phyloP scores from a whole-genome alignment of 345 rosid genomes.

The Carallia pectinifolia region DNA sequence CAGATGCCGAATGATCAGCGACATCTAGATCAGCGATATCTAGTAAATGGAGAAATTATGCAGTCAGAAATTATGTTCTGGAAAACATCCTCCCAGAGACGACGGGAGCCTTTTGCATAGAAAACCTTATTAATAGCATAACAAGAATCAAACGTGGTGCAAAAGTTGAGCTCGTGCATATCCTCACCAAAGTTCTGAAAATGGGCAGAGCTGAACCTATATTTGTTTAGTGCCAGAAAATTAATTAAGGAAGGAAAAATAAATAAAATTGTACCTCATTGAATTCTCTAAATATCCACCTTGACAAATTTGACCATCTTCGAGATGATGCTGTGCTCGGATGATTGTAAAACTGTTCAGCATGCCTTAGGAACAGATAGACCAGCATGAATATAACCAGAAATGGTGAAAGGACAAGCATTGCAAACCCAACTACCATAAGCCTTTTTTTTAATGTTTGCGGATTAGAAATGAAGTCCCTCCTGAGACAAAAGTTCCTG shows the following conservation, averaged over 20 bases:
- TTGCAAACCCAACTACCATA: slow-evolving; percentile 79
- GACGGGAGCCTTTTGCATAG: too few species aligned
- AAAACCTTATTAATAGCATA: neutral
- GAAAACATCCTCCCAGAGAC: neutral
- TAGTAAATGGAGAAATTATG: neutral
- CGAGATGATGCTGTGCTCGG: slow-evolving; percentile 96
- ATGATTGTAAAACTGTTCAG: slow-evolving; percentile 96
- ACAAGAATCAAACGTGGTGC: neutral
- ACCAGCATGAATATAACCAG: slow-evolving; percentile 96
- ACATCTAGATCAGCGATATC: neutral
- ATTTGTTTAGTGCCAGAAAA: neutral
- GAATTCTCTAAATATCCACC: slow-evolving; percentile 94
- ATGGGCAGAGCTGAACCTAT: slow-evolving; percentile 4
- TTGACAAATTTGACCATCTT: slow-evolving; percentile 98
- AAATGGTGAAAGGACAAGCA: slow-evolving; percentile 91
- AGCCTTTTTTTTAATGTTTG: slow-evolving; percentile 74
- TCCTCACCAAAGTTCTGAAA: neutral
- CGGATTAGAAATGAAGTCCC: slow-evolving; percentile 88
- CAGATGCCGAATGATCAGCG: neutral
- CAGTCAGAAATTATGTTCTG: neutral
- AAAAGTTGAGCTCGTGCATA: neutral
- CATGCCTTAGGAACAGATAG: slow-evolving; percentile 92
- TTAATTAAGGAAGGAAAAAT: neutral
- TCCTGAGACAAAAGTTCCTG: slow-evolving; percentile 86
- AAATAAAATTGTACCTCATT: slow-evolving; percentile 63